Percentiles rank a stretch among this genome's conserved stretches.
Evolutionary conservation across 2,329 filamentous ascomycete genomes (phyloP).

Genomic region (Penicillium sp.): DNA sequence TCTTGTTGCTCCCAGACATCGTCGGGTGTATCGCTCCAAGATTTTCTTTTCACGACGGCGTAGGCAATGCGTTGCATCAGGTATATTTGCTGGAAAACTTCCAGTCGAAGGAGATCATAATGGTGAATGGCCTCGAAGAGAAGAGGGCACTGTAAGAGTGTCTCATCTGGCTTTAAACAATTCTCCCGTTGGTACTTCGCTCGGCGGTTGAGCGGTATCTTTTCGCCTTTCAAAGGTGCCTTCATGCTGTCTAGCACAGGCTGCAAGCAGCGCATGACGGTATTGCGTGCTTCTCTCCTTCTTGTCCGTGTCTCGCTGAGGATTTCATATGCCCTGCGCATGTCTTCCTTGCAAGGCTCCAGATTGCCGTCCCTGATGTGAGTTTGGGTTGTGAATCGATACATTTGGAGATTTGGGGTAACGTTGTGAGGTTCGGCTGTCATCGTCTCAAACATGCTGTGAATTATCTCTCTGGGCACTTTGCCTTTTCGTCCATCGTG

Average conservation of each 20-base stretch:
- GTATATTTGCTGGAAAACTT: constrained; percentile 33
- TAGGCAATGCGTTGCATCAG: constrained; percentile 18
- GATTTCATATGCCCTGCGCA: constrained; percentile 33
- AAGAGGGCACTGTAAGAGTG: constrained; percentile 23
- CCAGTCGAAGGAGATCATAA: constrained; percentile 36
- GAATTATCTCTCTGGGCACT: constrained; percentile 49
- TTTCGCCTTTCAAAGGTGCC: neutral
- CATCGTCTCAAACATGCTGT: constrained; percentile 62
- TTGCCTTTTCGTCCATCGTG: constrained; percentile 23
- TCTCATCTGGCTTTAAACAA: constrained; percentile 1
- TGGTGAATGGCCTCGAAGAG: constrained; percentile 34
- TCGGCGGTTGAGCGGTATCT: neutral
- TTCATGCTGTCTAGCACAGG: constrained; percentile 4
- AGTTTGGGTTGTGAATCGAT: constrained; percentile 39
- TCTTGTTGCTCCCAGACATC: constrained; percentile 34
- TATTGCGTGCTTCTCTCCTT: constrained; percentile 26
- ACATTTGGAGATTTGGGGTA: constrained; percentile 59
- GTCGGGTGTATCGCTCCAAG: constrained; percentile 15
- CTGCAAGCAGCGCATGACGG: constrained; percentile 28
- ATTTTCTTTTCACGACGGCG: neutral
- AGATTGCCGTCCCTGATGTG: constrained; percentile 23
- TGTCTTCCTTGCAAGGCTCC: constrained; percentile 27
- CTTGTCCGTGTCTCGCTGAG: constrained; percentile 31
- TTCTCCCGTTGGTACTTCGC: neutral
- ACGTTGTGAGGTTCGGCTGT: constrained; percentile 59